Conservation (phyloP, 2,329 filamentous ascomycete species). For the Calonectria naviculata region DNA sequence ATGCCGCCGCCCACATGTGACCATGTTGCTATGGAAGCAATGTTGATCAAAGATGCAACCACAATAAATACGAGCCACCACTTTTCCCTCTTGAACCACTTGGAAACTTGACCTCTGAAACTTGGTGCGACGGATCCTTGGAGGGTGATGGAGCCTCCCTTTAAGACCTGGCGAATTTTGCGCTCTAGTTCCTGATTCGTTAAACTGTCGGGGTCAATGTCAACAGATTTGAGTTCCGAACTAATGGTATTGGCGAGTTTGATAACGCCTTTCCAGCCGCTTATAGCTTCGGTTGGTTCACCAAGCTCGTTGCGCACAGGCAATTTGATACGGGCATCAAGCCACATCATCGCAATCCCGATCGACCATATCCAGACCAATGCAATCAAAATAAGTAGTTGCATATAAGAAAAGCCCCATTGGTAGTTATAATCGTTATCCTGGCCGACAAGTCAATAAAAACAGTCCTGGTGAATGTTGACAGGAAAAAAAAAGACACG, state of each 20-base stretch:
- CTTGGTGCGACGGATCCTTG: background rate
- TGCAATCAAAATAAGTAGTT: background rate
- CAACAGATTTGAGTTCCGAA: background rate
- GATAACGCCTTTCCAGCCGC: background rate
- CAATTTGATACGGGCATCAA: background rate
- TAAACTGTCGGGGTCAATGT: background rate
- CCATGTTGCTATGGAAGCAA: background rate
- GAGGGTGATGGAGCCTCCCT: background rate
- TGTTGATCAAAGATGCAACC: background rate
- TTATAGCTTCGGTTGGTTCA: background rate
- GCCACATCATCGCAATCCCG: background rate
- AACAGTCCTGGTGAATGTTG: background rate
- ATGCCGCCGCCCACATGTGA: background rate
- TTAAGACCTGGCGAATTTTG: background rate
- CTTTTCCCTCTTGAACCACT: background rate
- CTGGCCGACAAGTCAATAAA: background rate
- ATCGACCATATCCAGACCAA: background rate
- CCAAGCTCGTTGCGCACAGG: background rate
- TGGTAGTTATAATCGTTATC: background rate
- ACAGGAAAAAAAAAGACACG: background rate
- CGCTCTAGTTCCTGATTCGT: background rate
- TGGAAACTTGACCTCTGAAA: background rate
- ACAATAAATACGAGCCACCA: background rate
- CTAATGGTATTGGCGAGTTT: background rate
- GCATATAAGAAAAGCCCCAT: background rate